Evolutionary conservation across 192 early-diverging fungal species (phyloP), one percentile per base, ranked within the genome.

Genomic region (Dispira parvispora): DNA sequence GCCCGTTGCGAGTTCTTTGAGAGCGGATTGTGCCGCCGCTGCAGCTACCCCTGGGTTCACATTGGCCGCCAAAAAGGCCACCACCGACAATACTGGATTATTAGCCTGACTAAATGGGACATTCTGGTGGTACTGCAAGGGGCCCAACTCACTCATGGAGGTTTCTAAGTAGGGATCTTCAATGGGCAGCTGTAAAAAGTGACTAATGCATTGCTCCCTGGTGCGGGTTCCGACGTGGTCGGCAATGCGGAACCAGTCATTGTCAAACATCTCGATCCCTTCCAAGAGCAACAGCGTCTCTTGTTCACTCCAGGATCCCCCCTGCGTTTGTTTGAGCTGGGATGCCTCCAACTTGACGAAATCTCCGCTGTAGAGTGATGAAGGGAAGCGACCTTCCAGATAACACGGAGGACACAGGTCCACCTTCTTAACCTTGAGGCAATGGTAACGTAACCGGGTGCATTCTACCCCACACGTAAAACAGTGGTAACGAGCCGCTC

Each of bases 201-300:
- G 80, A 43, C 88, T 69, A 28, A 99, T 81, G 64, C 96, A 99
- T 66, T 96, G 87, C 56, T 94, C 91, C 64, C 88, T 85, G 3
- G 84, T 86, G 42, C 87, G 76, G 13, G 91, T 92, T 0, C 91
- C 92, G 5, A 99, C 92, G 63, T 95, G 90, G 52, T 92, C 90
- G 16, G 94, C 82, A 44, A 99, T 82, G 46, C 83, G 79, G 61
- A 81, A 78, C 96, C 96, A 99, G 67, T 96, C 91, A 49, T 96
- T 88, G 52, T 94, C 88, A 74, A 80, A 94, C 77, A 91, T 76
- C 67, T 99, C 96, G 20, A 99, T 70, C 2, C 83, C 96, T 76
- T 99, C 96, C 38, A 99, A 71, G 44, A 99, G 70, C 32, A 88
- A 70, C 25, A 94, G 71, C 12, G 80, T 86, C 68, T 99, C 96